Evolutionary conservation across 2,329 filamentous ascomycete species (phyloP), one percentile per base, ranked within the genome.

Genomic region (Emmonsia crescens): DNA sequence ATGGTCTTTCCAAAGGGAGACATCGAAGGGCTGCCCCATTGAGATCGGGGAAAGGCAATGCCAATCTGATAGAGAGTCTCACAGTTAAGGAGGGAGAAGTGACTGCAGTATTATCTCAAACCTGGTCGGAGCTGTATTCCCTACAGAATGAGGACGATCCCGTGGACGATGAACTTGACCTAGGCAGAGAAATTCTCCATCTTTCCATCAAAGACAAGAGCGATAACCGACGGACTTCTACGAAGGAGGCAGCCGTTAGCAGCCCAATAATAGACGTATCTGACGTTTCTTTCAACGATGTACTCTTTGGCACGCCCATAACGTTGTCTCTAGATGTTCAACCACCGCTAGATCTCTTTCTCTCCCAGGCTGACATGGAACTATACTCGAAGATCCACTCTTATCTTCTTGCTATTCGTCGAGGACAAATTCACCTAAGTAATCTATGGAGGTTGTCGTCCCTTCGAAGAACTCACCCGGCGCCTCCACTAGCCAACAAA

Each of bases 41-140:
- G 80, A 80, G 70, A 81, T 84, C 69, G 83, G 82, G 69, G 73
- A 81, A 70, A 60, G 66, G 72, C 1, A 67, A 72, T 36, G 83
- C 85, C 63, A 79, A 81, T 4, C 24, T 38, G 9, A 68, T 91
- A 2, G 81, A 82, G 51, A 83, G 83, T 1, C 76, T 92, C 31
- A 74, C 87, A 4, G 82, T 96, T 62, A 96, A 95, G 72, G 91
- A 96, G 67, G 89, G 89, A 1, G 93, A 97, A 73, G 85, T 96
- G 1, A 84, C 85, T 12, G 85, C 89, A 10, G 85, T 92, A 10
- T 77, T 99, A 12, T 80, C 84, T 8, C 84, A 89, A 65, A 87
- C 91, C 0, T 96, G 91, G 89, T 85, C 88, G 3, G 83, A 87
- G 21, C 79, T 99, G 59, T 86, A 87, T n/a, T 85, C 87, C 1